Base-by-base conservation (phyloP, 1,284 basidiomycete genomes). In the Porodaedalea pini region DNA sequence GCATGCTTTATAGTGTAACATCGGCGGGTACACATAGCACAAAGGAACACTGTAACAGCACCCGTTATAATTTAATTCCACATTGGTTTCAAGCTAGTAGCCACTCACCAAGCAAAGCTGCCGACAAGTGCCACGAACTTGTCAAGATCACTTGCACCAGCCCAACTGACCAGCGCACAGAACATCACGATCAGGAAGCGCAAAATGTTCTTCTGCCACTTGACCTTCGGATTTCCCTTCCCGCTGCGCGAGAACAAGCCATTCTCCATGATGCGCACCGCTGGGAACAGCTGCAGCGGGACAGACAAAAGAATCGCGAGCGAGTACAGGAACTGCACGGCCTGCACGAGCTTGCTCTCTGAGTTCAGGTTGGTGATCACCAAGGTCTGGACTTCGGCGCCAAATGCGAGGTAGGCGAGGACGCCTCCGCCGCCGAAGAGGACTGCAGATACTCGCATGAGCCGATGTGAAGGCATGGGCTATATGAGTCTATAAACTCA, bases 61-160 rank as follows among this genome's bases (percentile, higher is more conserved):
- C n/a, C n/a, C n/a, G n/a, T n/a, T n/a, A n/a, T n/a, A n/a, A 13
- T 41, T n/a, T 29, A 15, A 11, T 23, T 36, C 19, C 25, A 37
- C 25, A 51, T 21, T 41, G 27, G 54, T 32, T 23, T 47, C 47
- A 64, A 29, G 56, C 34, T 32, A 21, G 27, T 27, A 17, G 10
- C 17, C 39, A 78, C 90, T 65, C 63, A 94, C 93, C 94, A 98
- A 56, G 95, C 95, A 66, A 97, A 92, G 65, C 90, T 90, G 19
- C 96, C 96, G 58, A 99, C 83, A 64, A 99, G 83, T 13, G 92
- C 84, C 13, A 99, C 96, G 69, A 98, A 98, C 75, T 98, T 98
- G 77, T 99, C 97, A 54, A 99, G 74, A 72, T 98, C 94, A 43
- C 78, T 80, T 19, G 94, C 94, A 13, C 96, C 96, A 4, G 80